Percentiles rank a stretch among this genome's conserved stretches.
These are phyloP conservation scores for Fusarium sp. DNA, from an alignment of 2,329 filamentous ascomycete genomes.

Conservation along the genomic window DNA sequence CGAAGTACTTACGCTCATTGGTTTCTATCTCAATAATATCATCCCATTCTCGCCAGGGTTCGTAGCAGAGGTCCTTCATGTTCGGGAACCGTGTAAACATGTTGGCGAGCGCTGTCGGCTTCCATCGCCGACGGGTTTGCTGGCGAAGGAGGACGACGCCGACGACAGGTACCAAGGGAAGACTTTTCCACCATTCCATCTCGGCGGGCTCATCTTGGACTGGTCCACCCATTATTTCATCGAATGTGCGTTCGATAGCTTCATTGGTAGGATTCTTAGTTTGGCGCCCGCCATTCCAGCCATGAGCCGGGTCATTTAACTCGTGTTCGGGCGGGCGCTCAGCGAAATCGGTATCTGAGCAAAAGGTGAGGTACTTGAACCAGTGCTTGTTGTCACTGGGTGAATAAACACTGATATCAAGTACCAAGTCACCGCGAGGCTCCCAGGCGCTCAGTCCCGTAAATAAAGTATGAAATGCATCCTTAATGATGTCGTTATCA, in stretches of 20 bases:
- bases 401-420: slow-evolving; percentile 55
- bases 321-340: slow-evolving; percentile 17
- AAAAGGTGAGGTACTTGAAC: slow-evolving; percentile 51
- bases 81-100: slow-evolving; percentile 53
- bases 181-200: slow-evolving; percentile 50
- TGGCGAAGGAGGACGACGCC: slow-evolving; percentile 52
- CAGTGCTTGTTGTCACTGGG: slow-evolving; percentile 52
- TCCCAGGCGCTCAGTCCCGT: slow-evolving; percentile 46
- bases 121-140: slow-evolving; percentile 54
- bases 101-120: slow-evolving; percentile 46
- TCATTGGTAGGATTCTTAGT: slow-evolving; percentile 20
- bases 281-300: slow-evolving; percentile 47
- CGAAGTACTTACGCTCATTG: slow-evolving; percentile 48
- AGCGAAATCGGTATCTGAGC: slow-evolving; percentile 31
- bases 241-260: slow-evolving; percentile 42
- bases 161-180: slow-evolving; percentile 52
- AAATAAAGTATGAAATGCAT: too few species aligned
- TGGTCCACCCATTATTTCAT: slow-evolving; percentile 49
- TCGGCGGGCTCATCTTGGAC: slow-evolving; percentile 47
- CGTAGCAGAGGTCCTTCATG: slow-evolving; percentile 54
- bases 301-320: slow-evolving; percentile 46
- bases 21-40: slow-evolving; percentile 30
- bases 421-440: slow-evolving; percentile 48
- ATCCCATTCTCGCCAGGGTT: slow-evolving; percentile 54
- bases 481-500: slow-evolving; percentile 37